Evolutionary conservation across 2,329 filamentous ascomycete genomes (phyloP).

Genomic region (Sporothrix luriei): DNA sequence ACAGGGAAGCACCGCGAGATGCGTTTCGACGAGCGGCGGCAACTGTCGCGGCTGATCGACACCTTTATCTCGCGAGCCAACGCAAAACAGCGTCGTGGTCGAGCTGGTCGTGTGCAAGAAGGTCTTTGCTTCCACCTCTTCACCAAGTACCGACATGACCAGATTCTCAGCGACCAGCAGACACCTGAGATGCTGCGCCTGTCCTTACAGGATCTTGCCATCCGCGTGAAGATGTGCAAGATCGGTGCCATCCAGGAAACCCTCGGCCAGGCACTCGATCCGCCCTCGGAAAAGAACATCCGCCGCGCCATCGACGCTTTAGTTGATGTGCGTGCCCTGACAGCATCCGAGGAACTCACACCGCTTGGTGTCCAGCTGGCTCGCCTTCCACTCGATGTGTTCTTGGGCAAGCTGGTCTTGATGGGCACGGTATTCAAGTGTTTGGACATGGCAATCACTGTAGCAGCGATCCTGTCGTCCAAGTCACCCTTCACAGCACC

Average conservation of each 20-base stretch:
- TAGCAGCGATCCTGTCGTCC: constrained; percentile 88
- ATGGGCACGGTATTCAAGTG: constrained; percentile 86
- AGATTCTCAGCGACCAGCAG: constrained; percentile 84
- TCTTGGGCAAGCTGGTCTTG: constrained; percentile 89
- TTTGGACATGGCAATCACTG: constrained; percentile 86
- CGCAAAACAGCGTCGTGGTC: constrained; percentile 89
- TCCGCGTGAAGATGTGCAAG: constrained; percentile 96
- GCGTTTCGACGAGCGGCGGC: constrained; percentile 90
- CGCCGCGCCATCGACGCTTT: constrained; percentile 89
- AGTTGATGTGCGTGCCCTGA: constrained; percentile 89
- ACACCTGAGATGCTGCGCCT: constrained; percentile 94
- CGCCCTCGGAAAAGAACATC: constrained; percentile 89
- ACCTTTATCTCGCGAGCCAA: constrained; percentile 95
- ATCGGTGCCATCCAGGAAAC: constrained; percentile 92
- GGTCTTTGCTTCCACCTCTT: constrained; percentile 96
- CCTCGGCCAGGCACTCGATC: constrained; percentile 82
- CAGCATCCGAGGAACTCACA: constrained; percentile 78
- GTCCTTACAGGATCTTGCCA: constrained; percentile 90
- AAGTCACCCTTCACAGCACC: constrained; percentile 92
- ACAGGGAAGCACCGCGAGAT: constrained; percentile 97
- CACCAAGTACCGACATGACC: constrained; percentile 85
- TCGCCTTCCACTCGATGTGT: constrained; percentile 87
- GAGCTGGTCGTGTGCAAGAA: constrained; percentile 92
- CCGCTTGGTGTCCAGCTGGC: constrained; percentile 84
- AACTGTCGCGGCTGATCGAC: constrained; percentile 87